A percentile compares a stretch with the other conserved stretches of the same genome.
Evolutionary conservation across 805 yeast genomes (phyloP).

Genomic region (Millerozyma acaciae): DNA sequence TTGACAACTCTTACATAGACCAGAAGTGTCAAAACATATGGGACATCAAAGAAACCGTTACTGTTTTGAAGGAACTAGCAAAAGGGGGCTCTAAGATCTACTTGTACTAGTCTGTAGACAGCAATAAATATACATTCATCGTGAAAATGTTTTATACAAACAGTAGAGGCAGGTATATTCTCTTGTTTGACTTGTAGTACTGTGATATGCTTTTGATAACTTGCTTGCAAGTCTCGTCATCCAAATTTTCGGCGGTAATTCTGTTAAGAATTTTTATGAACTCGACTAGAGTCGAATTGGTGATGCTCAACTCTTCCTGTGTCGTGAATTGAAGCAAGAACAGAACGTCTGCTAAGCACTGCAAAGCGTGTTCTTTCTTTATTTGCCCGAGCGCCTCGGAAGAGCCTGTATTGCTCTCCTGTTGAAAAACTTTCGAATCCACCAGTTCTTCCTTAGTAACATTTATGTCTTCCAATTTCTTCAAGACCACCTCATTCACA

Average conservation of each 20-base stretch:
- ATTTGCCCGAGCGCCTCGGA: too few relatives aligned
- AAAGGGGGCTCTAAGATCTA: constrained; percentile 46
- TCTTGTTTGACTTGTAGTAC: constrained; percentile 25
- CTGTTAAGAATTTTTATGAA: constrained; percentile 3
- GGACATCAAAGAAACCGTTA: constrained; percentile 50
- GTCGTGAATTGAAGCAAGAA: too few relatives aligned
- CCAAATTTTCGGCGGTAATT: constrained; percentile 1
- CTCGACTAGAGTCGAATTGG: constrained; percentile 8
- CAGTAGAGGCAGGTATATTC: constrained; percentile 24
- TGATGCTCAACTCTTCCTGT: too few relatives aligned
- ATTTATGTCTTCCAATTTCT: not conserved
- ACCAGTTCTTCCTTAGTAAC: not conserved
- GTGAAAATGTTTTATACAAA: constrained; percentile 4
- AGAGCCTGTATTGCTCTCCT: too few relatives aligned
- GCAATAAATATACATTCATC: constrained; percentile 1
- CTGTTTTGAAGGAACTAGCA: constrained; percentile 39
- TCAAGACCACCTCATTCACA: constrained; percentile 7
- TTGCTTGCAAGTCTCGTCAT: constrained; percentile 15
- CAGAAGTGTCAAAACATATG: constrained; percentile 56
- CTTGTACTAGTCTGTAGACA: constrained; percentile 35
- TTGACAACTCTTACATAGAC: constrained; percentile 62
- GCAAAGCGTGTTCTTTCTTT: too few relatives aligned
- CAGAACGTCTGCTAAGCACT: too few relatives aligned
- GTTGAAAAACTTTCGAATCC: too few relatives aligned
- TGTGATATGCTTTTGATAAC: constrained; percentile 21